Percentiles rank a stretch among this genome's conserved stretches.
Evolutionary conservation across 306 rosid genomes (phyloP).

Genomic region (Quillaja saponaria): DNA sequence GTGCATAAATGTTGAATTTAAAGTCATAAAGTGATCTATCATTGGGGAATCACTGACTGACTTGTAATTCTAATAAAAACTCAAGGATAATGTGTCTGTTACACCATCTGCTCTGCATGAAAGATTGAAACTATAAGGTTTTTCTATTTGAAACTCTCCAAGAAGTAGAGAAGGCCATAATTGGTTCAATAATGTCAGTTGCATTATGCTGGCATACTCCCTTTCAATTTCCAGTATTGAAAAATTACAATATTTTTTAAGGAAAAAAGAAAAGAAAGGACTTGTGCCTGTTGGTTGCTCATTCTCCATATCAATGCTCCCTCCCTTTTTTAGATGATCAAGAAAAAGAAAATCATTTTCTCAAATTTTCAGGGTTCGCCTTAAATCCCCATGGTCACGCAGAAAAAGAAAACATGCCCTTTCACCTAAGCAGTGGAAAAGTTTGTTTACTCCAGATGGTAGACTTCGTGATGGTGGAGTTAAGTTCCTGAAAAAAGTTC

Average conservation of each 20-base stretch:
- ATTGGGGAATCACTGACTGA: too few species aligned
- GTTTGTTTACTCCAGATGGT: constrained; percentile 78
- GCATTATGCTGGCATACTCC: constrained; percentile 1
- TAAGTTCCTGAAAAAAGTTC: constrained; percentile 89
- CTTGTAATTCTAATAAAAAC: background rate
- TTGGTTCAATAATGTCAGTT: constrained; percentile 1
- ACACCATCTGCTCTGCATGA: too few species aligned
- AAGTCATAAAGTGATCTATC: constrained; percentile 23
- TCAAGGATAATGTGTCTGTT: too few species aligned
- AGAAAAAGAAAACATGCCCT: constrained; percentile 87
- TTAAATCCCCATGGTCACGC: constrained; percentile 99
- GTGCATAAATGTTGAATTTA: constrained; percentile 3
- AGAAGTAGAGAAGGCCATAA: background rate
- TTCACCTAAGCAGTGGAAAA: constrained; percentile 77
- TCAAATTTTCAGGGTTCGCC: constrained; percentile 70
- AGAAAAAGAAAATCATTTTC: constrained; percentile 35
- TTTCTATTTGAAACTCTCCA: too few species aligned
- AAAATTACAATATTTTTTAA: background rate
- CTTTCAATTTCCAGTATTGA: constrained; percentile 18
- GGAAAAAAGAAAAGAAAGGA: too few species aligned
- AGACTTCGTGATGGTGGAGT: constrained; percentile 83
- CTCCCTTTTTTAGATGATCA: background rate
- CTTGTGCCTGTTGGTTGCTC: constrained; percentile 11
- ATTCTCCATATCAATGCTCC: constrained; percentile 5
- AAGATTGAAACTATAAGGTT: too few species aligned